Evolutionary conservation across 2,329 filamentous ascomycete genomes (phyloP).

Genomic region (Talaromyces sp.): DNA sequence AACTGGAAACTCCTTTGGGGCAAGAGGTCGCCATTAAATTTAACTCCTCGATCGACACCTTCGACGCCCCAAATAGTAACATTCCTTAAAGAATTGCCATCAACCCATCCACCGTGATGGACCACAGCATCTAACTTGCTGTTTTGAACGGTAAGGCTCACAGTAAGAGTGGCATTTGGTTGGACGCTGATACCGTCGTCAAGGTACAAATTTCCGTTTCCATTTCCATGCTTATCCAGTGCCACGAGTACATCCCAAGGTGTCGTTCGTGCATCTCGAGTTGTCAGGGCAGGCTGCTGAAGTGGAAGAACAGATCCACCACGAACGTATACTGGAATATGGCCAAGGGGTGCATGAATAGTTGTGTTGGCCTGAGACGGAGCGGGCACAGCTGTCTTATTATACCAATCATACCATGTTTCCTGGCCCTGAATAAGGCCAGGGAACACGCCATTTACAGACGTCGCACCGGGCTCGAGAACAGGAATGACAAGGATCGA

Average conservation of each 20-base stretch:
- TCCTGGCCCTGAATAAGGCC: slow-evolving; percentile 58
- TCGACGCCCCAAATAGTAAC: too few relatives aligned
- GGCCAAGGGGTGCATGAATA: slow-evolving; percentile 62
- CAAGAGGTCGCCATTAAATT: too few relatives aligned
- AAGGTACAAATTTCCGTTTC: slow-evolving; percentile 67
- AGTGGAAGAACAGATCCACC: slow-evolving; percentile 69
- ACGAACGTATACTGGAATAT: slow-evolving; percentile 74
- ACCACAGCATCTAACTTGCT: too few relatives aligned
- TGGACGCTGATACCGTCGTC: slow-evolving; percentile 72
- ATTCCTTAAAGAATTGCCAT: too few relatives aligned
- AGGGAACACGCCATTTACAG: slow-evolving; percentile 70
- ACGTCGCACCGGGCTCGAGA: slow-evolving; percentile 61
- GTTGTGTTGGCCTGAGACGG: slow-evolving; percentile 60
- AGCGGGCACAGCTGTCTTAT: slow-evolving; percentile 57
- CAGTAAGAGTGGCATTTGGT: slow-evolving; percentile 56
- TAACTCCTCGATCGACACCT: too few relatives aligned
- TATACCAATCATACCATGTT: slow-evolving; percentile 81
- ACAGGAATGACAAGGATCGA: slow-evolving; percentile 69
- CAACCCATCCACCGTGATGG: too few relatives aligned
- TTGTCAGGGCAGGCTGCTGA: slow-evolving; percentile 70
- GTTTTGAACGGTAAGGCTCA: too few relatives aligned
- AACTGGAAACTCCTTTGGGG: too few relatives aligned
- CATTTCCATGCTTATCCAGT: slow-evolving; percentile 58
- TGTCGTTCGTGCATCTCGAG: slow-evolving; percentile 62
- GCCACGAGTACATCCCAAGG: slow-evolving; percentile 70